Conservation (phyloP, 768 basidiomycete genomes). For the Hygrophorus pudorinus region DNA sequence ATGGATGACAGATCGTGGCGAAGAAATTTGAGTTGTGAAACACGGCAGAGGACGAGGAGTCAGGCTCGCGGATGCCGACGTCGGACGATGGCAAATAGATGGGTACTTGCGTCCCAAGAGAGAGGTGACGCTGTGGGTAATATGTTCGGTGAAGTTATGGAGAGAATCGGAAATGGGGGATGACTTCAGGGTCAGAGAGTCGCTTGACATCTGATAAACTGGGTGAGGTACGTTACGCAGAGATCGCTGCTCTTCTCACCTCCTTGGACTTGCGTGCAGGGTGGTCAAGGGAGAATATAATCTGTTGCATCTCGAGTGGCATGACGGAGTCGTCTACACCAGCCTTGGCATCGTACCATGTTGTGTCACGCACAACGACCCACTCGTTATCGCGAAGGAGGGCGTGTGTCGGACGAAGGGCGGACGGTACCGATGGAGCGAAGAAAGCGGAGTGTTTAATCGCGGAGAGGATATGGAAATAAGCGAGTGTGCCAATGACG, state of each 20-base stretch:
- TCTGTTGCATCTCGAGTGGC: conserved; percentile 63
- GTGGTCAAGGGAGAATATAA: conserved; percentile 48
- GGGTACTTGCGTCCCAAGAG: conserved; percentile 37
- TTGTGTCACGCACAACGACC: conserved; percentile 46
- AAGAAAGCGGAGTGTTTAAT: conserved; percentile 86
- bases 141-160: conserved; percentile 39
- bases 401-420: conserved; percentile 47
- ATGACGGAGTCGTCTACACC: conserved; percentile 19
- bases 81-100: conserved; percentile 39
- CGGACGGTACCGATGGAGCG: conserved; percentile 38
- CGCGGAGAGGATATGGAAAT: conserved; percentile 86
- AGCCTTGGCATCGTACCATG: conserved; percentile 32
- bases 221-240: conserved; percentile 5
- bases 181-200: conserved; percentile 24
- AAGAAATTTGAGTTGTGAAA: conserved; percentile 28
- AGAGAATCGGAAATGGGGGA: conserved; percentile 33
- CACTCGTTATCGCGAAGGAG: conserved; percentile 48
- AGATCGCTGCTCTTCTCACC: conserved; percentile 16
- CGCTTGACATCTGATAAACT: conserved; percentile 1
- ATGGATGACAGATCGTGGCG: conserved; percentile 28
- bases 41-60: conserved; percentile 18
- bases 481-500: conserved; percentile 83
- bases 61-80: conserved; percentile 12
- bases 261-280: conserved; percentile 24
- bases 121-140: conserved; percentile 30